Evolutionary conservation across 192 early-diverging fungal genomes (phyloP), one percentile per base, ranked within the genome.

Genomic region (Rhizophlyctis rosea): DNA sequence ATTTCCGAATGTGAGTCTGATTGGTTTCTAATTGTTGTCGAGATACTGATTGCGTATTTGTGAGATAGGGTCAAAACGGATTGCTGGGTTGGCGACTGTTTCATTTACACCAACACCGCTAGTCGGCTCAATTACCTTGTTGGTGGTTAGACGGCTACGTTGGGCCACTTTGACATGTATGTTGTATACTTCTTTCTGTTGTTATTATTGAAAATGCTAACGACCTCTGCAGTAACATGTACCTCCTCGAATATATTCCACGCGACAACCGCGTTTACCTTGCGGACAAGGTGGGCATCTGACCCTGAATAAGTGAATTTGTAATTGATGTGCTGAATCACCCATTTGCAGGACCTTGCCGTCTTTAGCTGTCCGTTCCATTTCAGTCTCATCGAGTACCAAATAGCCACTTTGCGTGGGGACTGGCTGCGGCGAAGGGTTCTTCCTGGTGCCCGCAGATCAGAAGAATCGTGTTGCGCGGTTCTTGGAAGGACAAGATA

Each of bases 1-100:
- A 89, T 99, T 62, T 72, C 80, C 3, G 96, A 98, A 70, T n/a
- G n/a, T n/a, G n/a, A n/a, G n/a, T n/a, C n/a, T n/a, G n/a, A n/a
- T n/a, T n/a, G n/a, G n/a, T n/a, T n/a, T n/a, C n/a, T n/a, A n/a
- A n/a, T n/a, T n/a, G n/a, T n/a, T n/a, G n/a, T n/a, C n/a, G n/a
- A n/a, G n/a, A n/a, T 30, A 4, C 3, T 25, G 29, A 54, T 30
- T 50, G 14, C 31, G 62, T 50, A 31, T 14, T 70, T 44, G 69
- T 13, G 14, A 53, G 57, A 29, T 70, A 91, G 91, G 51, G 87
- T 99, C 31, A 89, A 90, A 65, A 93, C 95, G 4, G 97, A 94
- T 27, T 83, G 82, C 65, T 99, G 97, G 97, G 91, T 98, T 50
- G 97, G 97, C 50, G 97, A 99, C 75, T 98, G 96, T 70, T 98